These are phyloP conservation scores for Ganoderma resinaceum DNA, from an alignment of 1,284 basidiomycete species.

Conservation along the genomic window DNA sequence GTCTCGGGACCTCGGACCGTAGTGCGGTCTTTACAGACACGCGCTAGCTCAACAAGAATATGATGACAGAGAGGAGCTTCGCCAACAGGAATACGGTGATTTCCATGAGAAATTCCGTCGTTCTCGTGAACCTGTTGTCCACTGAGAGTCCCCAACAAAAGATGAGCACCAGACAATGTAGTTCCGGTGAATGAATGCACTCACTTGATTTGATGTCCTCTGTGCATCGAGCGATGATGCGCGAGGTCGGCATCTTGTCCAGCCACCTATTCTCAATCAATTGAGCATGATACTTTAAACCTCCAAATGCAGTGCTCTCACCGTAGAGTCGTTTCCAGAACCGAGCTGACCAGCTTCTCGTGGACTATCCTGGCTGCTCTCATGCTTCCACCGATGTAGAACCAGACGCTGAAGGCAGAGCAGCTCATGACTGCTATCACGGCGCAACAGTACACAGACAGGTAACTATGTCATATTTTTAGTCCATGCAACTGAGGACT, in stretches of 20 bases:
- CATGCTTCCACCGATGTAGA: slow-evolving; percentile 49
- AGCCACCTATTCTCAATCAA: slow-evolving; percentile 47
- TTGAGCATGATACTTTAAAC: slow-evolving; percentile 26
- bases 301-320: slow-evolving; percentile 34
- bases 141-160: slow-evolving; percentile 10
- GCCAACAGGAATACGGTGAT: slow-evolving; percentile 44
- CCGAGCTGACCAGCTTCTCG: slow-evolving; percentile 56
- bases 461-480: slow-evolving; percentile 40
- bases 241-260: slow-evolving; percentile 64
- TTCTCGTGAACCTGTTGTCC: slow-evolving; percentile 5
- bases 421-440: slow-evolving; percentile 39
- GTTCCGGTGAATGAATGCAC: too few species aligned
- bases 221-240: slow-evolving; percentile 65
- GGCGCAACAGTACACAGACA: slow-evolving; percentile 50
- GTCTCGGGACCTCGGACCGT: too few species aligned
- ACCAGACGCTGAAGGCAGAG: slow-evolving; percentile 38
- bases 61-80: slow-evolving; percentile 49
- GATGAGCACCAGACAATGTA: not conserved
- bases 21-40: too few species aligned
- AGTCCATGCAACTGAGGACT: slow-evolving; percentile 2
- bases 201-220: slow-evolving; percentile 57
- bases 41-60: too few species aligned
- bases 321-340: slow-evolving; percentile 64
- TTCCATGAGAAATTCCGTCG: slow-evolving; percentile 34
- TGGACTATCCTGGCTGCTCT: slow-evolving; percentile 67